phyloP scores from a whole-genome alignment of 2,329 filamentous ascomycete genomes.

The Coniochaeta hoffmannii region DNA sequence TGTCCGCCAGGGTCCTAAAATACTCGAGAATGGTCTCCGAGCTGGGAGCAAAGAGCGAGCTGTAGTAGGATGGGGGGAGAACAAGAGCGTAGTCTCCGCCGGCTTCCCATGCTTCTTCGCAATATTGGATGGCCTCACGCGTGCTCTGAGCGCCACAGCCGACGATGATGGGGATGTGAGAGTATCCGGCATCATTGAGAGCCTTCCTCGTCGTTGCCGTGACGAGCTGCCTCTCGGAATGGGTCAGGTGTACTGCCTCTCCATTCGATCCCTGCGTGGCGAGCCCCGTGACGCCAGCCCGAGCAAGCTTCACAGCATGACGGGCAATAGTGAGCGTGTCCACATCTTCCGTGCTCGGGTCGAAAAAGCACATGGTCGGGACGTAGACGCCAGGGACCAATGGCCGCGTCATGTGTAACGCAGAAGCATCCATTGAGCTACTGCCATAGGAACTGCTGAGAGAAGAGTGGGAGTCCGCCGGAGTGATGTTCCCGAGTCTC shows the following conservation, averaged over 20 bases:
- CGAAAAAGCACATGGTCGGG: constrained; percentile 68
- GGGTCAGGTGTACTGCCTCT: constrained; percentile 72
- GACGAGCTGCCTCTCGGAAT: constrained; percentile 60
- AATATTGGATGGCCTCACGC: constrained; percentile 63
- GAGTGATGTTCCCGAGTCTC: constrained; percentile 18
- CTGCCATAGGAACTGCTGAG: constrained; percentile 36
- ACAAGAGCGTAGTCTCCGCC: constrained; percentile 72
- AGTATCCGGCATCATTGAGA: constrained; percentile 58
- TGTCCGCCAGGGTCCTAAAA: constrained; percentile 57
- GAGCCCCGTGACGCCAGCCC: constrained; percentile 65
- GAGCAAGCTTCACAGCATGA: constrained; percentile 62
- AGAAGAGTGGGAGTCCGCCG: constrained; percentile 24
- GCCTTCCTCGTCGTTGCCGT: constrained; percentile 63
- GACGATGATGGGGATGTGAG: constrained; percentile 63
- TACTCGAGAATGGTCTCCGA: constrained; percentile 56
- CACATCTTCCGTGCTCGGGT: constrained; percentile 56
- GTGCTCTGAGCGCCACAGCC: constrained; percentile 69
- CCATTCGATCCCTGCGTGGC: constrained; percentile 77
- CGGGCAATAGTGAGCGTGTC: constrained; percentile 54
- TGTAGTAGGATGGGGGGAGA: constrained; percentile 71
- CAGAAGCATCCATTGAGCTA: constrained; percentile 22
- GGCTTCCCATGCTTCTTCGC: constrained; percentile 57
- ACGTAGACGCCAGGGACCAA: constrained; percentile 56
- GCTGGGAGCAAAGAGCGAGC: constrained; percentile 53
- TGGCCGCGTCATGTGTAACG: constrained; percentile 25